phyloP scores from a whole-genome alignment of 768 basidiomycete genomes.

The Leccinellum rugosiceps region DNA sequence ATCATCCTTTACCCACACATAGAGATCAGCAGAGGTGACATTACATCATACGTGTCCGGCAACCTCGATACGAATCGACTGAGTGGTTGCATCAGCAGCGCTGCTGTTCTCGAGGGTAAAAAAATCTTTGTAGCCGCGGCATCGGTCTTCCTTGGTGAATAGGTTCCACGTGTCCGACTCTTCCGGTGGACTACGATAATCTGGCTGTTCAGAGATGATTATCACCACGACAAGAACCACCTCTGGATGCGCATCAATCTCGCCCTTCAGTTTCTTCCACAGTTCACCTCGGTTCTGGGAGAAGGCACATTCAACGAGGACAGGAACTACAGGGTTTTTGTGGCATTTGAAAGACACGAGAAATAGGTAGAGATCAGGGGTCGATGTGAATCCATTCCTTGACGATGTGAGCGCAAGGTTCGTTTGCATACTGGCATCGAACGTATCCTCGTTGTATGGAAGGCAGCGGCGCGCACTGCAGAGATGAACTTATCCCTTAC shows the following conservation, averaged over 20 bases:
- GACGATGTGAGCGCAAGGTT: neutral
- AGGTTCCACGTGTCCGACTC: neutral
- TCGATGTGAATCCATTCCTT: neutral
- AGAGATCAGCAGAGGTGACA: neutral
- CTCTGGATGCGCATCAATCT: neutral
- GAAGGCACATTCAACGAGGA: neutral
- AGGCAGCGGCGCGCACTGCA: neutral
- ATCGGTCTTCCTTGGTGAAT: neutral
- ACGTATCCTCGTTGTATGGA: neutral
- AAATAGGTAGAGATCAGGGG: neutral
- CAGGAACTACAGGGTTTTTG: neutral
- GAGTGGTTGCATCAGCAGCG: neutral
- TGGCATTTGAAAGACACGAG: neutral
- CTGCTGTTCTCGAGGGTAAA: neutral
- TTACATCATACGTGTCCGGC: neutral
- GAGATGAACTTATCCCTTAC: neutral
- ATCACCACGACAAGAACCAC: neutral
- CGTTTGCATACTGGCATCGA: neutral
- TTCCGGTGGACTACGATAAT: neutral
- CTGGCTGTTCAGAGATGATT: neutral
- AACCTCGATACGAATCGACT: neutral
- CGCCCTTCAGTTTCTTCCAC: neutral
- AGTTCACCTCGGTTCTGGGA: neutral
- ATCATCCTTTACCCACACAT: neutral
- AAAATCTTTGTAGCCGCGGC: neutral